Conservation (phyloP, 2,329 filamentous ascomycete genomes). For the Diaporthe australafricana region DNA sequence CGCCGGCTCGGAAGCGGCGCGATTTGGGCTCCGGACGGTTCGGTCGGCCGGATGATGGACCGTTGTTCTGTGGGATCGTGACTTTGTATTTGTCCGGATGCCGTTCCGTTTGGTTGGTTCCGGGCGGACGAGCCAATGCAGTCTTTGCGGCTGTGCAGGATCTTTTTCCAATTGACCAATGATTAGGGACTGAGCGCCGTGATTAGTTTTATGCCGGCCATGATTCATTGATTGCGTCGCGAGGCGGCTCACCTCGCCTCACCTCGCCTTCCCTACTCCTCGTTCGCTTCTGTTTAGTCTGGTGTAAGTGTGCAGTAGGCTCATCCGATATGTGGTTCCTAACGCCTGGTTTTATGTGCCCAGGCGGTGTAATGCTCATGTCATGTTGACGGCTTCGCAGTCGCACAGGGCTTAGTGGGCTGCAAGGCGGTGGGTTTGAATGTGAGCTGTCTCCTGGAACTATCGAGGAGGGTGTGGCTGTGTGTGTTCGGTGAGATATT, state of each 20-base stretch:
- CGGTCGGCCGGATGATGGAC: constrained; percentile 11
- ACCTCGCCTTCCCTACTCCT: not conserved
- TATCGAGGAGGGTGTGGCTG: constrained; percentile 9
- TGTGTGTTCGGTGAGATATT: not conserved
- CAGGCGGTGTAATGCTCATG: constrained; percentile 22
- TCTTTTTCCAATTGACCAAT: constrained; percentile 8
- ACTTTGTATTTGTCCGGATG: not conserved
- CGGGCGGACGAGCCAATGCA: constrained; percentile 5
- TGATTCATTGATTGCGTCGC: constrained; percentile 26
- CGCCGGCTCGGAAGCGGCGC: not conserved
- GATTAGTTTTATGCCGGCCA: not conserved
- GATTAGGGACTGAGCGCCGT: not conserved
- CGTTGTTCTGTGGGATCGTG: not conserved
- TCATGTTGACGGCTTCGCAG: constrained; percentile 23
- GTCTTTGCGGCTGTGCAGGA: not conserved
- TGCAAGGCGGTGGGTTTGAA: constrained; percentile 18
- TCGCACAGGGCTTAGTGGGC: constrained; percentile 15
- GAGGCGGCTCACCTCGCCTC: constrained; percentile 18
- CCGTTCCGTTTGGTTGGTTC: not conserved
- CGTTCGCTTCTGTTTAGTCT: not conserved
- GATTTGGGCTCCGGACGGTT: not conserved
- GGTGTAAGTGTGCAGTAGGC: not conserved
- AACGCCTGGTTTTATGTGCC: not conserved
- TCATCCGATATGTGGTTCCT: not conserved
- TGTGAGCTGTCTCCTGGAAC: not conserved